Base-by-base conservation (phyloP, 2,329 filamentous ascomycete genomes). In the Colletotrichum sp. region DNA sequence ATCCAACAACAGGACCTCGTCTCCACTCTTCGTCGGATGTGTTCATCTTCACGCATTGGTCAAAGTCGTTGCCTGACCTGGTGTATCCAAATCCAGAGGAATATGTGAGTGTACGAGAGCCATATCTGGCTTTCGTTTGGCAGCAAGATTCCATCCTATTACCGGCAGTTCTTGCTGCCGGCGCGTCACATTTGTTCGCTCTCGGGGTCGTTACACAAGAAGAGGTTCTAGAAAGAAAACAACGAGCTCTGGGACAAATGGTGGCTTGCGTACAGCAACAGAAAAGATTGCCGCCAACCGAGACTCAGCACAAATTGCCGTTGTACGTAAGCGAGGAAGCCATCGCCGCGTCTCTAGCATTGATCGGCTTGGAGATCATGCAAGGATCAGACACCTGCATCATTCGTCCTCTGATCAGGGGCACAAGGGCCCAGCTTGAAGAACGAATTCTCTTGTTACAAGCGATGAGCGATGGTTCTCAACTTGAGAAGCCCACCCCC, bases 31-130 rank as follows among this genome's bases (percentile, higher is more conserved):
- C 66, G 4, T 28, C 44, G 9, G 75, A 77, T 18, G 60, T 64
- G 3, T 64, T 71, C 62, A 63, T 77, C 6, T 75, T 77, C 64
- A 52, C 34, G 6, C 71, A 77, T 34, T 77, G 71, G 75, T 63
- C 71, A 18, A 52, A 69, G 18, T 44, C 68, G 10, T 26, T 77
- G 6, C 75, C 75, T 0, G 67, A 75, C 0, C 6, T 77, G 39
- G 62, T 74, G 3, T 77, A 75, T 60, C 66, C 72, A 2, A 75
- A 77, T 30, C 64, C 75, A 4, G 57, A 64, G 5, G 63, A 62
- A 21, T 69, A 66, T 7, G 32, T n/a, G 32, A 64, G 30, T n/a
- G 55, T 77, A 2, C 68, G 67, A 6, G 72, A 72, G 13, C 67
- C 69, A 7, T 75, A 77, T 24, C 28, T 71, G 7, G 36, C 63